Base-by-base conservation (phyloP, 2,329 filamentous ascomycete species). In the Penicillium paneum region DNA sequence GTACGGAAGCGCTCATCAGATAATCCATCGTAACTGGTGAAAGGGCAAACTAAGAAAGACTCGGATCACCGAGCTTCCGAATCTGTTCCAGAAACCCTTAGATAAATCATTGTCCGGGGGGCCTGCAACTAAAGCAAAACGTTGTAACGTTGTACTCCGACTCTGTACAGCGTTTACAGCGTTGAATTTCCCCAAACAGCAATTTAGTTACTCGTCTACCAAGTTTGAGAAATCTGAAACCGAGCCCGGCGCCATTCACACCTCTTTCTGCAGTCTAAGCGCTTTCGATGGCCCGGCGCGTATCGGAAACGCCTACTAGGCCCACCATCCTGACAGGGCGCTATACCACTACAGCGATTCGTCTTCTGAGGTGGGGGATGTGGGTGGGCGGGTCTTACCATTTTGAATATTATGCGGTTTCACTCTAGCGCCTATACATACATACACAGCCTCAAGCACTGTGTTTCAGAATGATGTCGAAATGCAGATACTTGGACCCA, bases 391-490 rank as follows among this genome's bases (percentile, higher is more conserved):
- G 31, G 26, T 10, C 21, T 39, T 17, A 17, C 47, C 11, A 34
- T 36, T 45, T 36, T n/a, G 38, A 39, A 61, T 60, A 49, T 55
- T 55, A 55, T 56, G 42, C 50, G 35, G 67, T 71, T 68, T 70
- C 66, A 69, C 50, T 48, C 57, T 46, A 55, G 70, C 69, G 70
- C 69, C 53, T 67, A 65, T 57, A 61, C 49, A 65, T 57, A 61
- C 49, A 35, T 40, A 41, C 54, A 48, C 42, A 55, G 51, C 60
- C 58, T 58, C 55, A 35, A 54, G 39, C 29, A 43, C 43, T 44
- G 55, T 54, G 66, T 71, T 63, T 70, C 64, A 66, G 56, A 57
- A 32, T 21, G 13, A n/a, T 28, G 31, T 50, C 12, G 29, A 47
- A 26, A 21, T 29, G 19, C 43, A 52, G 47, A 28, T 54, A 43